Conservation (phyloP, 1,284 basidiomycete genomes). For the Cystobasidiaceae sp. region DNA sequence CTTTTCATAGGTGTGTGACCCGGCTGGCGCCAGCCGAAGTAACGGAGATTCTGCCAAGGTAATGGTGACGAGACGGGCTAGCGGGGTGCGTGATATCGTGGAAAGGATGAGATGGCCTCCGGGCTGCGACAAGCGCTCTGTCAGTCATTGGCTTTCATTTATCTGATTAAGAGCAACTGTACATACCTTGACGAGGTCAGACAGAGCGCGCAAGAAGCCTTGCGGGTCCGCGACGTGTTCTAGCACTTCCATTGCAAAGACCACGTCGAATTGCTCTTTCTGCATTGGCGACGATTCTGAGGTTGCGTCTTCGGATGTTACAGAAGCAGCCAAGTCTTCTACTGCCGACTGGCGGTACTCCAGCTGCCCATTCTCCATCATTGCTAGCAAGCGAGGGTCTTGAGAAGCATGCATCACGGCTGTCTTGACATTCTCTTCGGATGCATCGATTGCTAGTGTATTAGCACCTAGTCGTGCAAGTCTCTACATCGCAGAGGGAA, state of each 20-base stretch:
- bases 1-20: conserved; percentile 89
- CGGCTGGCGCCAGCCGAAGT: conserved; percentile 67
- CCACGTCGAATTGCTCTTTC: conserved; percentile 70
- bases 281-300: conserved; percentile 36
- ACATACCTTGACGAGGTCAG: conserved; percentile 74
- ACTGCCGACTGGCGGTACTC: conserved; percentile 73
- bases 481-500: conserved; percentile 54
- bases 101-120: conserved; percentile 93
- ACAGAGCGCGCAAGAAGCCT: conserved; percentile 73
- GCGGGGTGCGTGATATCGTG: conserved; percentile 89
- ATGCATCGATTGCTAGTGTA: conserved; percentile 86
- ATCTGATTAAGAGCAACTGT: not conserved
- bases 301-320: not conserved
- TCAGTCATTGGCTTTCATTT: not conserved
- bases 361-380: conserved; percentile 43
- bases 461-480: conserved; percentile 79
- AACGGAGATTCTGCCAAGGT: conserved; percentile 80
- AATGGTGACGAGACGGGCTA: conserved; percentile 85
- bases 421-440: conserved; percentile 76
- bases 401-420: conserved; percentile 74
- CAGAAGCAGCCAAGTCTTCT: conserved; percentile 59
- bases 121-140: conserved; percentile 55
- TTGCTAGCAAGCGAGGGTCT: conserved; percentile 57
- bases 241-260: conserved; percentile 96
- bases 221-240: conserved; percentile 94